Percentiles rank a stretch among this genome's conserved stretches.
Conservation (phyloP, 495 filamentous ascomycete species). For the Neurospora sp. region DNA sequence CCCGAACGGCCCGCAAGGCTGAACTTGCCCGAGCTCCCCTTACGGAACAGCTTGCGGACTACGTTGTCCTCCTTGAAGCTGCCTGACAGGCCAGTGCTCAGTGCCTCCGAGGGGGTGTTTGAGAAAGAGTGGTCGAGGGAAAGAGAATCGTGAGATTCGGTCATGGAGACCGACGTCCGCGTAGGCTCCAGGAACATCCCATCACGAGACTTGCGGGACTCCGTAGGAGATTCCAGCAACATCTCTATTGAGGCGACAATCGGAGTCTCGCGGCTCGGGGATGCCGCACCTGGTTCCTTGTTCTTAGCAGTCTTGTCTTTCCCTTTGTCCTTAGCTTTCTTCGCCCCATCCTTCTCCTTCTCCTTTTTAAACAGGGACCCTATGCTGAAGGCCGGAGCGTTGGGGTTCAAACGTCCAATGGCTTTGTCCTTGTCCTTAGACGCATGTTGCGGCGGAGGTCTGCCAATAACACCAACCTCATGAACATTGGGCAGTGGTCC, state of each 20-base stretch:
- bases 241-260: slow-evolving; percentile 11
- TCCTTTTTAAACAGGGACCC: slow-evolving; percentile 36
- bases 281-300: slow-evolving; percentile 10
- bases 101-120: slow-evolving; percentile 53
- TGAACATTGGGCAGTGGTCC: slow-evolving; percentile 32
- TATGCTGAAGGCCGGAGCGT: slow-evolving; percentile 40
- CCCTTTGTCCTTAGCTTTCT: slow-evolving; percentile 19
- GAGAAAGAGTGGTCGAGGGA: slow-evolving; percentile 56
- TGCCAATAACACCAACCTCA: slow-evolving; percentile 41
- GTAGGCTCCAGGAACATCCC: slow-evolving; percentile 39
- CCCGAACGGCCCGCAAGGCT: slow-evolving; percentile 55
- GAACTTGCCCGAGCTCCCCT: slow-evolving; percentile 73
- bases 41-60: slow-evolving; percentile 65
- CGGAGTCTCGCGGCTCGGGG: slow-evolving; percentile 12
- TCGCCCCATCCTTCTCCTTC: slow-evolving; percentile 22
- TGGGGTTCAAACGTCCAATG: slow-evolving; percentile 35
- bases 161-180: slow-evolving; percentile 44
- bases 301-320: slow-evolving; percentile 24
- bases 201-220: slow-evolving; percentile 51
- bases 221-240: slow-evolving; percentile 43
- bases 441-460: slow-evolving; percentile 33
- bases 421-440: slow-evolving; percentile 28
- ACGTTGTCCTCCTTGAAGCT: slow-evolving; percentile 41
- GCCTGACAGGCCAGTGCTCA: slow-evolving; percentile 27
- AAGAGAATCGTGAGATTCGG: slow-evolving; percentile 61